Base-by-base conservation (phyloP, 441 rosid genomes). In the Eutrema salsugineum region DNA sequence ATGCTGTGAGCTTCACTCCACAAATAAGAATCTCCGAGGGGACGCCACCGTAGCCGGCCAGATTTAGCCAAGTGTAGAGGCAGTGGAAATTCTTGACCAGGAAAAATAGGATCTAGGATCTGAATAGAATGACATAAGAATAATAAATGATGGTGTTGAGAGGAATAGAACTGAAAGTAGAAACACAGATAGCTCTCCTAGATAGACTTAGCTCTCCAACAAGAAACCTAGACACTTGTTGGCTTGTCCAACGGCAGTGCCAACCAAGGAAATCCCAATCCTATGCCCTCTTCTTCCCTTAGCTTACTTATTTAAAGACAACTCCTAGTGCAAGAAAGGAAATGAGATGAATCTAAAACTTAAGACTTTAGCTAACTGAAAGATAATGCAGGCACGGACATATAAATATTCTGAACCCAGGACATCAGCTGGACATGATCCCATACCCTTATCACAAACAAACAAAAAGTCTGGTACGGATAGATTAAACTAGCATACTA, bases 1-100 rank as follows among this genome's bases (percentile, higher is more conserved):
- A 92, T 79, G 70, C 86, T 87, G 71, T 94, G 90, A 50, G 87
- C 92, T 86, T 89, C 99, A 82, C 99, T 94, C 98, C 99, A 94
- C 73, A 90, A 80, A 80, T 82, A 89, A 62, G 91, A 87, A 73
- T 84, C 81, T 71, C 98, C 98, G 62, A 81, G 82, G n/a, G 99
- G 98, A 65, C 91, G 97, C 94, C 97, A 94, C 73, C 97, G 87
- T 75, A 92, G 79, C 56, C 93, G 88, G 74, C 98, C 99, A 46
- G 93, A 83, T 84, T 86, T 91, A 72, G 99, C 97, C 82, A 92
- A 83, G 84, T 94, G 98, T 61, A 94, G 83, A 57, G 99, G 99
- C 66, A 94, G 82, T 15, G 99, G 96, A 79, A 89, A 78, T 80
- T 90, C 93, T 83, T 88, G 93, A 77, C 97, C 91, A 77, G 99